These are phyloP conservation scores for Lathyrus tuberosus DNA, from an alignment of 306 rosid genomes.

Conservation along the genomic window DNA sequence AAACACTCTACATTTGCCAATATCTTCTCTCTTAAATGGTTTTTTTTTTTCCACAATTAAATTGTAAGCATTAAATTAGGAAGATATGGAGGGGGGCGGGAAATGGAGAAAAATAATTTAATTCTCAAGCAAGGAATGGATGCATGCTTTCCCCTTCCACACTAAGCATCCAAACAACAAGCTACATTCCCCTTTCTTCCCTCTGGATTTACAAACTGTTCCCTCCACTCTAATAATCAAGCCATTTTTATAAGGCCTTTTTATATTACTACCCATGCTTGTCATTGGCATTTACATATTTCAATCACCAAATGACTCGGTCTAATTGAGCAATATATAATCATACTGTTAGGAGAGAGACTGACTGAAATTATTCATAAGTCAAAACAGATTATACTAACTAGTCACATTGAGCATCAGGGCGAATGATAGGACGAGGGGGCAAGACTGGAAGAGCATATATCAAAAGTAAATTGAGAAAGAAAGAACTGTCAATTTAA, in stretches of 20 bases:
- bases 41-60: neutral
- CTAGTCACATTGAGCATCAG: slow-evolving; percentile 23
- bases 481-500: slow-evolving; percentile 4
- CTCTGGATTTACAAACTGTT: slow-evolving; percentile 10
- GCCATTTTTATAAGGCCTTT: slow-evolving; percentile 14
- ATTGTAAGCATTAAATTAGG: slow-evolving; percentile 12
- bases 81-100: neutral
- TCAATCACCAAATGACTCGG: slow-evolving; percentile 25
- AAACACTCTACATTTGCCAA: neutral
- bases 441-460: neutral
- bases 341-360: slow-evolving; percentile 8
- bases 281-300: slow-evolving; percentile 14
- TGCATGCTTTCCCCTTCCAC: slow-evolving; percentile 12
- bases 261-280: slow-evolving; percentile 21
- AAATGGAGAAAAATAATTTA: slow-evolving; percentile 7
- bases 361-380: slow-evolving; percentile 21
- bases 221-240: slow-evolving; percentile 25
- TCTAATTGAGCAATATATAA: slow-evolving; percentile 30
- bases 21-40: neutral
- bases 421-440: neutral
- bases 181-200: slow-evolving; percentile 26
- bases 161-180: slow-evolving; percentile 20
- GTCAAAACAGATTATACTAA: slow-evolving; percentile 25
- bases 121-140: slow-evolving; percentile 33
- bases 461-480: slow-evolving; percentile 21